Conservation (phyloP, 345 rosid genomes). For the Dimocarpus longan region DNA sequence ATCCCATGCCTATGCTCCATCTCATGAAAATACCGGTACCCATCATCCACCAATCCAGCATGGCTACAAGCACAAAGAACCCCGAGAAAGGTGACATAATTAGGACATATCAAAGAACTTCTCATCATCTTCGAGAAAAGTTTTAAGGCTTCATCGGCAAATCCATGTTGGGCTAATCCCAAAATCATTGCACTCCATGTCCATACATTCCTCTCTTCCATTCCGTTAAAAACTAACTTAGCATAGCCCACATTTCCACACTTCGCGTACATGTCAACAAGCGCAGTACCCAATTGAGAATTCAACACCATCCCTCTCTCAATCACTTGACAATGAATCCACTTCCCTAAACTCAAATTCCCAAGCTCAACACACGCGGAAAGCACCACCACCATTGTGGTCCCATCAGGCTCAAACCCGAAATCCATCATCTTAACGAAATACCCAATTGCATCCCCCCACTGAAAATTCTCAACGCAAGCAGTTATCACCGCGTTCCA, state of each 20-base stretch:
- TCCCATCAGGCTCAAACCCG: slow-evolving; percentile 60
- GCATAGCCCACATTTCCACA: slow-evolving; percentile 63
- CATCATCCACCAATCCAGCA: slow-evolving; percentile 71
- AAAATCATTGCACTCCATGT: slow-evolving; percentile 93
- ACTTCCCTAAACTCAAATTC: slow-evolving; percentile 71
- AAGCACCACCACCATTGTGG: slow-evolving; percentile 74
- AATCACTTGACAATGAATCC: slow-evolving; percentile 67
- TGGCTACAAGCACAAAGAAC: slow-evolving; percentile 87
- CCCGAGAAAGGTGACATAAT: slow-evolving; percentile 82
- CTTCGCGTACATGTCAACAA: slow-evolving; percentile 81
- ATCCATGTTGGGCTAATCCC: slow-evolving; percentile 83
- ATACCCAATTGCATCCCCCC: slow-evolving; percentile 46
- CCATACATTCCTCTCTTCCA: slow-evolving; percentile 73
- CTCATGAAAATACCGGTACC: slow-evolving; percentile 58
- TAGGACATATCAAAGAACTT: slow-evolving; percentile 50
- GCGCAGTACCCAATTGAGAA: slow-evolving; percentile 72
- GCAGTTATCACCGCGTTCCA: slow-evolving; percentile 81
- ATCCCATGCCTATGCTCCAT: slow-evolving; percentile 71
- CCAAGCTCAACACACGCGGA: slow-evolving; percentile 55
- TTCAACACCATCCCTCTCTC: slow-evolving; percentile 56
- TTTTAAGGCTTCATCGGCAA: slow-evolving; percentile 57
- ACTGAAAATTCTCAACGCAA: slow-evolving; percentile 46
- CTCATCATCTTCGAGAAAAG: slow-evolving; percentile 57
- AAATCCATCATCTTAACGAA: slow-evolving; percentile 52
- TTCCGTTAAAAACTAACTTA: slow-evolving; percentile 47